Evolutionary conservation across 805 yeast genomes (phyloP).

Genomic region (Candida arabinofermentans): DNA sequence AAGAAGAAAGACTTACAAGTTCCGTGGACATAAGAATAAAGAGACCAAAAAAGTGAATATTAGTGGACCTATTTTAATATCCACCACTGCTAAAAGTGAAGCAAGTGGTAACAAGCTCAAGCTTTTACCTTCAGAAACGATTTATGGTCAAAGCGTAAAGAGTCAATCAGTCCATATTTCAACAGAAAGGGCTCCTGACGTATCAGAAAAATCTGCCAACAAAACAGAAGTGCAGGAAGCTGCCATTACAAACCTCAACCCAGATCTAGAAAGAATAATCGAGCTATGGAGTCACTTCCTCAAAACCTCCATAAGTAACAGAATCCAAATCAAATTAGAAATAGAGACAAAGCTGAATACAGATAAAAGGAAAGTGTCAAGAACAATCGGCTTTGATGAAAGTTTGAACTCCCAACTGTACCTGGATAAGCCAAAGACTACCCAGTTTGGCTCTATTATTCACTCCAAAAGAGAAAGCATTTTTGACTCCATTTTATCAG

Average conservation of each 20-base stretch:
- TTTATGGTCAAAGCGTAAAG: too few relatives aligned
- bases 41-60: neutral
- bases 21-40: conserved; percentile 1
- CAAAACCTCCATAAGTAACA: conserved; percentile 20
- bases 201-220: neutral
- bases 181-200: neutral
- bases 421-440: neutral
- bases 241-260: conserved; percentile 1
- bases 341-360: conserved; percentile 11
- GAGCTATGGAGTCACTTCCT: conserved; percentile 28
- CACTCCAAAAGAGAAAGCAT: conserved; percentile 12
- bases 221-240: neutral
- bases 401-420: neutral
- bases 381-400: neutral
- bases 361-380: neutral
- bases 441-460: neutral
- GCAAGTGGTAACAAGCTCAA: too few relatives aligned
- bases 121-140: too few relatives aligned
- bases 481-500: conserved; percentile 15
- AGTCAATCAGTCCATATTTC: too few relatives aligned
- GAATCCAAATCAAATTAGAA: conserved; percentile 28
- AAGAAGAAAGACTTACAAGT: conserved; percentile 4
- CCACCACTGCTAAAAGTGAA: neutral
- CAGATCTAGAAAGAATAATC: conserved; percentile 12
- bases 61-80: neutral